A percentile compares a stretch with the other conserved stretches of the same genome.
These are phyloP conservation scores for Articulospora tetracladia DNA, from an alignment of 495 filamentous ascomycete species.

Conservation along the genomic window DNA sequence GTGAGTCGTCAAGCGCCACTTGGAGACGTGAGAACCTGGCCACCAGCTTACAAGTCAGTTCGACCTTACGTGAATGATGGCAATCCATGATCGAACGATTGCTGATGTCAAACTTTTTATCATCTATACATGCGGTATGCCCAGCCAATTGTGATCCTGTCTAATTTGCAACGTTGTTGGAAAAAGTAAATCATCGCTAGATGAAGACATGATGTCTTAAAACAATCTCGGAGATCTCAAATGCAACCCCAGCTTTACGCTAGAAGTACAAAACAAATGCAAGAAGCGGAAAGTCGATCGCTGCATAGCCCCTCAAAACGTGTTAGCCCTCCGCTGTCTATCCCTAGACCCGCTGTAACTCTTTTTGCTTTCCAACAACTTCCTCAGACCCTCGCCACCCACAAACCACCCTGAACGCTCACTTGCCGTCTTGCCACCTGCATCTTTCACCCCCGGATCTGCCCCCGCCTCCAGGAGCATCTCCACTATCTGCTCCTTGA, in stretches of 20 bases:
- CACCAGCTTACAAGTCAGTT: no score
- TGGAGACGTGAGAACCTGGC: no score
- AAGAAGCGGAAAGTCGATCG: no score
- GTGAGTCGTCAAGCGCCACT: no score
- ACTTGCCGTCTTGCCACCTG: slow-evolving; percentile 8
- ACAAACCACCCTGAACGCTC: slow-evolving; percentile 6
- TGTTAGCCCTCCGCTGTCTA: not conserved
- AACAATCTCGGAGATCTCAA: not conserved
- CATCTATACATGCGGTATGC: no score
- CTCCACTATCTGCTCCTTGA: slow-evolving; percentile 3
- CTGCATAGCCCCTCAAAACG: not conserved
- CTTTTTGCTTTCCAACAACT: slow-evolving; percentile 3
- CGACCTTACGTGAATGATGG: no score
- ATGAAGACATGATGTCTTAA: not conserved
- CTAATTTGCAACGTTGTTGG: no score
- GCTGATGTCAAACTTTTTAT: no score
- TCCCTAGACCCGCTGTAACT: not conserved
- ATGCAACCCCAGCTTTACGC: not conserved
- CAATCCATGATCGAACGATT: no score
- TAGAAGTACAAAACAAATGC: no score
- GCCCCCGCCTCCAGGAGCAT: slow-evolving; percentile 13
- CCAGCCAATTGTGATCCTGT: no score
- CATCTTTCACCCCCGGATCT: not conserved
- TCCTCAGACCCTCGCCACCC: slow-evolving; percentile 12
- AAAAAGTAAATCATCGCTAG: not conserved